A percentile compares a stretch with the other conserved stretches of the same genome.
phyloP scores from a whole-genome alignment of 2,329 filamentous ascomycete genomes.

The Cryphonectria naterciae region DNA sequence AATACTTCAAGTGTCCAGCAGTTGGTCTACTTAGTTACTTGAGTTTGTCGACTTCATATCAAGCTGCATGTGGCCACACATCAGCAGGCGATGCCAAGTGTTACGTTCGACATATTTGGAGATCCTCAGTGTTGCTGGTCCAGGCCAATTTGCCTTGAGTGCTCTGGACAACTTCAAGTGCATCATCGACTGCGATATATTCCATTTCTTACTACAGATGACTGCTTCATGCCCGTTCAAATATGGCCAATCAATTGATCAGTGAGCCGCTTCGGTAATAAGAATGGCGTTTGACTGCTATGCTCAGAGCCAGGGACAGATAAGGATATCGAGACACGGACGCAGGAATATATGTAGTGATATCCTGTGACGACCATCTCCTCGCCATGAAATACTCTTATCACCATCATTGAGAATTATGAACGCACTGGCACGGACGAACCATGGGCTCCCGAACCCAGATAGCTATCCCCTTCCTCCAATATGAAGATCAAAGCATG shows the following conservation, averaged over 20 bases:
- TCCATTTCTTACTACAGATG: neutral
- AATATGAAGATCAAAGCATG: neutral
- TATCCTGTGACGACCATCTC: too few species aligned
- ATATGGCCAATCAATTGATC: too few species aligned
- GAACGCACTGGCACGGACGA: too few species aligned
- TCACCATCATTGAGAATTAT: too few species aligned
- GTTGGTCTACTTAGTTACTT: neutral
- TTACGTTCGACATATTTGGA: neutral
- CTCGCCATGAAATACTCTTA: too few species aligned
- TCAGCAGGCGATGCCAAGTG: neutral
- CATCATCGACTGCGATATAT: neutral
- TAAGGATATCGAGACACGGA: neutral
- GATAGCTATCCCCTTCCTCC: too few species aligned
- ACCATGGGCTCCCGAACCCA: too few species aligned
- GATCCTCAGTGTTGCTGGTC: neutral
- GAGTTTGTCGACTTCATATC: neutral
- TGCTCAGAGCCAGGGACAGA: neutral
- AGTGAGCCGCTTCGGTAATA: neutral
- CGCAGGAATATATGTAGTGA: neutral
- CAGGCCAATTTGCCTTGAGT: too few species aligned
- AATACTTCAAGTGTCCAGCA: neutral
- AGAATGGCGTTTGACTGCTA: neutral
- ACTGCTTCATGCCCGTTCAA: neutral
- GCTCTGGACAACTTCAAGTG: neutral
- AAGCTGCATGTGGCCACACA: neutral